Percentiles rank a stretch among this genome's conserved stretches.
These are phyloP conservation scores for Penicillium digitatum DNA, from an alignment of 2,329 filamentous ascomycete genomes.

Conservation along the genomic window DNA sequence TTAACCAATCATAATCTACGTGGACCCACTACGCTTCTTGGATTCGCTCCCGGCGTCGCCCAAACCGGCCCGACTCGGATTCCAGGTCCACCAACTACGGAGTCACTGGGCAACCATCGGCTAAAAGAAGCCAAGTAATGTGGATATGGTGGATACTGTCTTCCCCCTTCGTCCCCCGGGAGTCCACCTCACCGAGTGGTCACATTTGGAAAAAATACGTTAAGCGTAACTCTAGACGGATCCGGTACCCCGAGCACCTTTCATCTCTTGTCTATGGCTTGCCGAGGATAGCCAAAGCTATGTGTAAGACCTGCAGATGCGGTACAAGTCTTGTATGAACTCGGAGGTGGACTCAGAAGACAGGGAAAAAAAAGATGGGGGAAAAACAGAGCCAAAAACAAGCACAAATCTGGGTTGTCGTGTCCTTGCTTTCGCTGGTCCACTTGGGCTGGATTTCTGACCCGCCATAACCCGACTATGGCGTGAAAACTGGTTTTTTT, in stretches of 20 bases:
- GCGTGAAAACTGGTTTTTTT: conserved; percentile 5
- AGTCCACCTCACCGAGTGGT: conserved; percentile 23
- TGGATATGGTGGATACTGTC: conserved; percentile 12
- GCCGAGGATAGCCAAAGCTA: not conserved
- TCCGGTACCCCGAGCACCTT: not conserved
- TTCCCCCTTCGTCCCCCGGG: conserved; percentile 17
- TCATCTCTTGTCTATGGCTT: not conserved
- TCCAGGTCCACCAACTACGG: conserved; percentile 22
- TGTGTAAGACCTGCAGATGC: conserved; percentile 2
- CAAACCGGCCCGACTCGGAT: conserved; percentile 30
- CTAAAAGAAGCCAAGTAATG: conserved; percentile 14
- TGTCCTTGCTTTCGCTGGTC: conserved; percentile 21
- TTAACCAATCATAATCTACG: conserved; percentile 15
- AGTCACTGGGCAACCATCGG: conserved; percentile 25
- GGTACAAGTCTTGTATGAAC: not conserved
- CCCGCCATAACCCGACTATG: conserved; percentile 22
- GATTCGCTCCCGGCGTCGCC: conserved; percentile 22
- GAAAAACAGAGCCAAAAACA: not conserved
- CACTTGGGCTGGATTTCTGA: conserved; percentile 21
- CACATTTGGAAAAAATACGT: conserved; percentile 20
- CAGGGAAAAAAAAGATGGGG: not conserved
- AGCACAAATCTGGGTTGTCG: conserved; percentile 9
- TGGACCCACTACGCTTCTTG: conserved; percentile 14
- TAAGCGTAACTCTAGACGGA: conserved; percentile 16
- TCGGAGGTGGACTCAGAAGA: not conserved